These are phyloP conservation scores for Lyophyllum semitale DNA, from an alignment of 768 basidiomycete species.

Conservation along the genomic window DNA sequence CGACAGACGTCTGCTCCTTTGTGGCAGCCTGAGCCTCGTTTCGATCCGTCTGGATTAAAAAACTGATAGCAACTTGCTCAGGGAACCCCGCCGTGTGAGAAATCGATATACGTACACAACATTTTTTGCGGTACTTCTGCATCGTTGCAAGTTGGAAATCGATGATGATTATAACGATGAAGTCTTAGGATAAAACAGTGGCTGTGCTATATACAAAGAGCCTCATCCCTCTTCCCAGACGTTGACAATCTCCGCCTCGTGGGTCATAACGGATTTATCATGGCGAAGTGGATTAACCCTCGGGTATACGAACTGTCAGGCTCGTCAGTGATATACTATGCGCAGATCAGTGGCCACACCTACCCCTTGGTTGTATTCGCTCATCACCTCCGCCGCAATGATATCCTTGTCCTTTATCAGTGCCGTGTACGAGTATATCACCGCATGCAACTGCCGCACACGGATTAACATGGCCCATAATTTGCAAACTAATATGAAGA, in stretches of 20 bases:
- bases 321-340: not conserved
- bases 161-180: not conserved
- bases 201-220: conserved; percentile 12
- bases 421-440: conserved; percentile 58
- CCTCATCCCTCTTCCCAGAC: conserved; percentile 45
- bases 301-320: conserved; percentile 77
- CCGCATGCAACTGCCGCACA: conserved; percentile 42
- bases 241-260: conserved; percentile 76
- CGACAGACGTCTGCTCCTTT: conserved; percentile 10
- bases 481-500: conserved; percentile 4
- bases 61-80: conserved; percentile 8
- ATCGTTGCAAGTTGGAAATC: not conserved
- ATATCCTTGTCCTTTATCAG: conserved; percentile 76
- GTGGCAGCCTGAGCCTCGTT: conserved; percentile 10
- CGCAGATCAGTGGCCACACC: conserved; percentile 22
- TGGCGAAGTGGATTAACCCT: conserved; percentile 72
- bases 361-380: conserved; percentile 82
- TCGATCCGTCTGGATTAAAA: conserved; percentile 20
- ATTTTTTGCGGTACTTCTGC: not conserved
- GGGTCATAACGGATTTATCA: conserved; percentile 85
- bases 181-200: conserved; percentile 4
- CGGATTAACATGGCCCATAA: not conserved
- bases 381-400: conserved; percentile 78
- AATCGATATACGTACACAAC: not conserved
- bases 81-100: not conserved